These are phyloP conservation scores for Clonostachys rhizophaga DNA, from an alignment of 2,329 filamentous ascomycete genomes.

Conservation along the genomic window DNA sequence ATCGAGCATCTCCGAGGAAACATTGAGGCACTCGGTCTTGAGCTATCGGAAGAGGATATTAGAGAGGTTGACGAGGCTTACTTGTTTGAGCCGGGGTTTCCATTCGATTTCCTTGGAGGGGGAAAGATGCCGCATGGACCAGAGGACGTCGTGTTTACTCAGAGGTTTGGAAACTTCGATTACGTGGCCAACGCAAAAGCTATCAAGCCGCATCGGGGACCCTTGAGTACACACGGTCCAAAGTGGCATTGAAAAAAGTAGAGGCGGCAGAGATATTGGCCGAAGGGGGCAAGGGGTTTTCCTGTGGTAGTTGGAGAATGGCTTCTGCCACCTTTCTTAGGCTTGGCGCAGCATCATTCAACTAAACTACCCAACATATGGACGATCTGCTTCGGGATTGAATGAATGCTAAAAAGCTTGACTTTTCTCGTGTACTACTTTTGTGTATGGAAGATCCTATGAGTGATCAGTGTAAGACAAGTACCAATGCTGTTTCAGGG, in stretches of 20 bases:
- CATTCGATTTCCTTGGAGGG: constrained; percentile 13
- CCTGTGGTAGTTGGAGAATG: no score
- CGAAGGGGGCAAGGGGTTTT: no score
- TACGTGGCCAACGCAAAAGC: background rate
- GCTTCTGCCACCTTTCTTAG: no score
- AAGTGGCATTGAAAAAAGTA: background rate
- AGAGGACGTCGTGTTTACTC: background rate
- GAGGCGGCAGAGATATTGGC: no score
- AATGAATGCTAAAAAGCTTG: no score
- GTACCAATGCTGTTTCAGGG: no score
- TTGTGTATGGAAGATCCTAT: no score
- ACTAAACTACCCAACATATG: no score
- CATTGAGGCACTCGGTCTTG: constrained; percentile 49
- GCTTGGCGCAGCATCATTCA: no score
- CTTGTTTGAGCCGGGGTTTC: constrained; percentile 53
- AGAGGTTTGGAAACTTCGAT: constrained; percentile 1
- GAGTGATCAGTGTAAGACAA: no score
- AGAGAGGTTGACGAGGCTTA: constrained; percentile 47
- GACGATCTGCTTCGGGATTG: no score
- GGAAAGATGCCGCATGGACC: background rate
- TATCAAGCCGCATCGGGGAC: background rate
- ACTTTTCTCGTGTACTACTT: no score
- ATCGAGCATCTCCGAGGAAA: constrained; percentile 58
- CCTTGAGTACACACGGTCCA: background rate
- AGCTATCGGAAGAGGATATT: constrained; percentile 49